phyloP scores from a whole-genome alignment of 2,329 filamentous ascomycete species.

The Fusarium concolor region DNA sequence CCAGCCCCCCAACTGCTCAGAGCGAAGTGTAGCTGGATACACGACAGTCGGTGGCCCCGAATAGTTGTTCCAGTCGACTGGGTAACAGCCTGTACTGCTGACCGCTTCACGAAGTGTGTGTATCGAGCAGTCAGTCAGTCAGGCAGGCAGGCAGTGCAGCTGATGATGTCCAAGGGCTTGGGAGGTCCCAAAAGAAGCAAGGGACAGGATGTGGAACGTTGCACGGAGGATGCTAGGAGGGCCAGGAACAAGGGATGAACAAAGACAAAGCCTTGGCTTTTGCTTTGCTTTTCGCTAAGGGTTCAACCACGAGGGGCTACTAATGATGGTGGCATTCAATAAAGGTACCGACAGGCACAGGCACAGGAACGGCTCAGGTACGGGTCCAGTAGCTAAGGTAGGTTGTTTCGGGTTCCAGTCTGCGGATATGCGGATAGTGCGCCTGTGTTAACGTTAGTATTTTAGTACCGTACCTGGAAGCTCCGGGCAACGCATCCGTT shows the following conservation, averaged over 20 bases:
- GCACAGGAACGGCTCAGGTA: not conserved
- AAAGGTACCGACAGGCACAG: slow-evolving; percentile 13
- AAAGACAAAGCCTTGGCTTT: slow-evolving; percentile 20
- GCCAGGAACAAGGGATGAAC: slow-evolving; percentile 38
- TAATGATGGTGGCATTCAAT: slow-evolving; percentile 6
- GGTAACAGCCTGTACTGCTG: slow-evolving; percentile 28
- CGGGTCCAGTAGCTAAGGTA: not conserved
- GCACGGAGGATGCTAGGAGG: slow-evolving; percentile 7
- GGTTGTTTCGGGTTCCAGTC: not conserved
- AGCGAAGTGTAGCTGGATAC: slow-evolving; percentile 25
- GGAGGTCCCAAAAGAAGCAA: slow-evolving; percentile 33
- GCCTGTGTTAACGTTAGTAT: not conserved
- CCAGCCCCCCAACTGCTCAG: slow-evolving; percentile 13
- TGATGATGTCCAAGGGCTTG: slow-evolving; percentile 27
- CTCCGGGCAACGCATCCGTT: not conserved
- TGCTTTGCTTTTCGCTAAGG: slow-evolving; percentile 4
- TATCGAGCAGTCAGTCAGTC: slow-evolving; percentile 5
- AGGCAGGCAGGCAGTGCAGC: slow-evolving; percentile 4
- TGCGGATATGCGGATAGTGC: not conserved
- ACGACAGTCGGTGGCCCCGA: slow-evolving; percentile 36
- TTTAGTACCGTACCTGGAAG: not conserved
- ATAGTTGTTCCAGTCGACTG: slow-evolving; percentile 34
- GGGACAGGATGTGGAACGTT: slow-evolving; percentile 34
- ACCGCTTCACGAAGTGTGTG: slow-evolving; percentile 23
- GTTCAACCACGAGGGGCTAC: slow-evolving; percentile 19